Base-by-base conservation (phyloP, 1,284 basidiomycete species). In the Malassezia arunalokei region DNA sequence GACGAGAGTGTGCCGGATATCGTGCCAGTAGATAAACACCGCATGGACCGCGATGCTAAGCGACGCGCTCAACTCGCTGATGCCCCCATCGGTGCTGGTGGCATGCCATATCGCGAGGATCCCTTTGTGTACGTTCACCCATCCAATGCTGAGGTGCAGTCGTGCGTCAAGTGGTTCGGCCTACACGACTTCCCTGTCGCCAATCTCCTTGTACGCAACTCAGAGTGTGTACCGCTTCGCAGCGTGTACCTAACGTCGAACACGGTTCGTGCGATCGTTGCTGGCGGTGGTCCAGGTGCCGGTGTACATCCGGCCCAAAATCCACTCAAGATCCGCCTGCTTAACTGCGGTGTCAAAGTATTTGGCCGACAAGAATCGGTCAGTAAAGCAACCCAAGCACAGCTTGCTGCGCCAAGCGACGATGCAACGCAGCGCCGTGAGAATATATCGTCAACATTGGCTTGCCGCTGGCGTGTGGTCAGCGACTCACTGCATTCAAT, bases 201-300 rank as follows among this genome's bases (percentile, higher is more conserved):
- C 49, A 88, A 85, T 72, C 77, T 86, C 47, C 86, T 87, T 53
- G 88, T 95, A 12, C 83, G 94, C 56, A 95, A 92, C 73, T 83
- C 86, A 1, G 79, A 77, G 29, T 87, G 86, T 33, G 83, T 85
- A 28, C 76, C 78, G 14, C 79, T 85, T 20, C 83, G 91, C 39
- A 85, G 86, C 6, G 78, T 96, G 46, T 96, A 96, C 78, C 78
- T 96, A 58, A 84, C 86, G 49, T 94, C 92, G 64, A 81, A 84
- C 64, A 77, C 86, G 57, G 85, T 91, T 64, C 68, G 77, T 56
- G 76, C 79, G 14, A 79, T 98, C 57, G 79, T 96, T 54, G 71
- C 79, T 43, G 78, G 83, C 70, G 96, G 96, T 70, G 84, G 67
- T 0, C 59, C 58, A 8, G 66, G 65, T 24, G 50, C 51, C 11